Percentiles rank a stretch among this genome's conserved stretches.
Evolutionary conservation across 73 alveolate genomes (phyloP).

Genomic region (Paraurostyla sp.): DNA sequence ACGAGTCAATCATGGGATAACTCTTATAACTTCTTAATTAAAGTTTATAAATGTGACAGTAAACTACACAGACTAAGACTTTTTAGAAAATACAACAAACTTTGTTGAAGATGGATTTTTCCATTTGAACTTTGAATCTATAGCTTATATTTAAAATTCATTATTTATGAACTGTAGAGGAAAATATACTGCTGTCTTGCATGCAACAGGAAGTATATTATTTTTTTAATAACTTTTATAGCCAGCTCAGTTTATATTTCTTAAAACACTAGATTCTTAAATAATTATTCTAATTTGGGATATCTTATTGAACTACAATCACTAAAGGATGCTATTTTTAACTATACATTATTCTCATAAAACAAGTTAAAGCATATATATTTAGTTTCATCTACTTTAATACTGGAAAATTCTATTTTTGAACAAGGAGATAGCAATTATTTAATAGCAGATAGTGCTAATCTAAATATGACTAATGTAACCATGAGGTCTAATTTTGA

Average conservation of each 20-base stretch:
- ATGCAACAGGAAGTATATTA: constrained; percentile 46
- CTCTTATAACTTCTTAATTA: constrained; percentile 7
- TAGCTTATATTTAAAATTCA: neutral
- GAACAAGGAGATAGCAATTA: neutral
- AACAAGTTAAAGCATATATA: neutral
- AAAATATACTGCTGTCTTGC: neutral
- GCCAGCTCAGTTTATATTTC: neutral
- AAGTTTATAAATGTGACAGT: neutral
- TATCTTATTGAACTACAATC: neutral
- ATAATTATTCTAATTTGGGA: neutral
- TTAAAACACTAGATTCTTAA: neutral
- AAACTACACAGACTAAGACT: neutral
- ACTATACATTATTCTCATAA: neutral
- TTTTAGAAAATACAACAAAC: neutral
- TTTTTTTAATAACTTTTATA: neutral
- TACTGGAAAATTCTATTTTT: neutral
- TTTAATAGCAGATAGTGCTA: neutral
- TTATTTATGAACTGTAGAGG: constrained; percentile 39
- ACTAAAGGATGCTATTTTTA: neutral
- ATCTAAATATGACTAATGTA: neutral
- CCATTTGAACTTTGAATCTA: constrained; percentile 11
- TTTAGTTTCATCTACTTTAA: neutral
- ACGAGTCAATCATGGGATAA: constrained; percentile 50
- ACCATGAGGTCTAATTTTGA: too few species aligned
- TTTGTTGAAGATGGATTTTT: constrained; percentile 36